These are phyloP conservation scores for Fusarium metavorans DNA, from an alignment of 2,329 filamentous ascomycete species.

Conservation along the genomic window DNA sequence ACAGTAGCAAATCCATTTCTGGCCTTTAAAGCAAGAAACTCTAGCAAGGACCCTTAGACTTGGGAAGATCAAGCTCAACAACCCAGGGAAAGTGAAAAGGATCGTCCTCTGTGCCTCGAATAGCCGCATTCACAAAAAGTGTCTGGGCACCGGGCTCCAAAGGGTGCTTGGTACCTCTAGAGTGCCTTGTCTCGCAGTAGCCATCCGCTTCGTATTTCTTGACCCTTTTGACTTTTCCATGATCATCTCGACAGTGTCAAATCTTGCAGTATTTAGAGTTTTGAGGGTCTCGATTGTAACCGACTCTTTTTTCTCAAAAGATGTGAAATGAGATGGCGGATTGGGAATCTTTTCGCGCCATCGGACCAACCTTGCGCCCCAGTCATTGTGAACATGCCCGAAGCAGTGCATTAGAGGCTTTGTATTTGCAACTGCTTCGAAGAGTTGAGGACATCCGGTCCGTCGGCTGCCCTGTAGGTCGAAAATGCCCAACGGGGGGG, in stretches of 20 bases:
- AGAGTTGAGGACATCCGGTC: constrained; percentile 46
- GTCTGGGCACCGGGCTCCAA: constrained; percentile 12
- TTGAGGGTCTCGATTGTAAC: constrained; percentile 50
- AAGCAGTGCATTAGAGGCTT: constrained; percentile 52
- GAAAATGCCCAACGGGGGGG: constrained; percentile 54
- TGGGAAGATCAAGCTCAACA: constrained; percentile 27
- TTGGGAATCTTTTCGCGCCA: constrained; percentile 53
- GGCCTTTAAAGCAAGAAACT: neutral
- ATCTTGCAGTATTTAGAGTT: neutral
- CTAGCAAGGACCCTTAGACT: neutral
- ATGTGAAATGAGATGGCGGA: constrained; percentile 56
- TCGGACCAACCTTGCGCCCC: constrained; percentile 56
- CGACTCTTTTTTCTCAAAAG: constrained; percentile 60
- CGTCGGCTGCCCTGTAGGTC: constrained; percentile 49
- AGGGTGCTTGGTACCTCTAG: neutral
- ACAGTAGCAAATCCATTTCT: neutral
- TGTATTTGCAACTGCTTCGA: constrained; percentile 41
- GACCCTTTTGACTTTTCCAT: neutral
- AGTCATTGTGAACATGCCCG: constrained; percentile 49
- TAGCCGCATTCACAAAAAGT: constrained; percentile 40
- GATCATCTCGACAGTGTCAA: neutral
- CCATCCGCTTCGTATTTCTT: neutral
- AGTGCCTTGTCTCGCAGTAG: constrained; percentile 15
- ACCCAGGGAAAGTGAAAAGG: constrained; percentile 28
- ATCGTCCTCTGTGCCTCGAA: neutral